Evolutionary conservation across 257 asterid genomes (phyloP).

Genomic region (Misopates orontium): DNA sequence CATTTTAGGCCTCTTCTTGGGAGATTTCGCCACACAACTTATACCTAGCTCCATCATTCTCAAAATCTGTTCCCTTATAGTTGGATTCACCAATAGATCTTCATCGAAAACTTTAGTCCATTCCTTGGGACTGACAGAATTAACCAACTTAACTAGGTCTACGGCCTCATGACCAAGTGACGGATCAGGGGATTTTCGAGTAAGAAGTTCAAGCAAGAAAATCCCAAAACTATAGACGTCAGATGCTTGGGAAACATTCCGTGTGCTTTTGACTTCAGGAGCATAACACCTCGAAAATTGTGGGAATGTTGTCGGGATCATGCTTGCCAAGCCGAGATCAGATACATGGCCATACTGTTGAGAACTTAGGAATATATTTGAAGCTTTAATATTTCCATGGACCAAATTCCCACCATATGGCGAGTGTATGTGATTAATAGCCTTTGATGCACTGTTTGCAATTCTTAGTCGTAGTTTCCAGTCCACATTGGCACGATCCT

Average conservation of each 20-base stretch:
- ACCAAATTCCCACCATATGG: conserved; percentile 27
- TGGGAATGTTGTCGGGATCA: too few relatives aligned
- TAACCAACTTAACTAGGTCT: neutral
- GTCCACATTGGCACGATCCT: neutral
- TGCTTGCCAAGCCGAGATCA: conserved; percentile 39
- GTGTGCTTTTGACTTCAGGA: neutral
- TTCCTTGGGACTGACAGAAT: neutral
- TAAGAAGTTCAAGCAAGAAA: conserved; percentile 29
- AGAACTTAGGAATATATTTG: conserved; percentile 39
- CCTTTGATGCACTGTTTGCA: conserved; percentile 39
- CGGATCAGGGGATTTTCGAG: conserved; percentile 26
- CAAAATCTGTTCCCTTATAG: neutral
- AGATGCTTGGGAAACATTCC: conserved; percentile 9
- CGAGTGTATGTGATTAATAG: conserved; percentile 35
- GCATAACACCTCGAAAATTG: neutral
- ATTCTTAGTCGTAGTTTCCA: conserved; percentile 7
- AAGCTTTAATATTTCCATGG: conserved; percentile 43
- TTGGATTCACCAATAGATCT: neutral
- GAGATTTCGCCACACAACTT: conserved; percentile 22
- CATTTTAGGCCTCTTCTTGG: conserved; percentile 23
- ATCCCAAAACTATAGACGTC: conserved; percentile 35
- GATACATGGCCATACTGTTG: conserved; percentile 33
- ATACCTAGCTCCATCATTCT: conserved; percentile 9
- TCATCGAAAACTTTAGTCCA: neutral
- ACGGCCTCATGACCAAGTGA: neutral